Conservation (phyloP, 148 eudicot genomes). For the Nepenthes mirabilis region DNA sequence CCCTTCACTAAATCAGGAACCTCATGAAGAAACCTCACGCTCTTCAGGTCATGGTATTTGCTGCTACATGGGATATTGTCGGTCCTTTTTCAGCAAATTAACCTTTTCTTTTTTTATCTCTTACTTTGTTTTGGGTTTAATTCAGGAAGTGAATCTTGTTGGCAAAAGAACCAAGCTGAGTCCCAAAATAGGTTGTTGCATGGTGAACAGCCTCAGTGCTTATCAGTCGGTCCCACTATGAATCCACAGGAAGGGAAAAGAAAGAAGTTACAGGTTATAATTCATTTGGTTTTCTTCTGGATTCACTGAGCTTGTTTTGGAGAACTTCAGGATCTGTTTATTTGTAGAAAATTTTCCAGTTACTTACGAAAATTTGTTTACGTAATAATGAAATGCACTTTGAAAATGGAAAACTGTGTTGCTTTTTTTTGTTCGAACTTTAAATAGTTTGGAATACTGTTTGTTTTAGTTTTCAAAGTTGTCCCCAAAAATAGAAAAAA, state of each 20-base stretch:
- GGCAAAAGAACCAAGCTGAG: conserved; percentile 10
- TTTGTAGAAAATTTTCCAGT: too few relatives aligned
- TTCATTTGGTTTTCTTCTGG: conserved; percentile 6
- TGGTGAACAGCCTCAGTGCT: conserved; percentile 11
- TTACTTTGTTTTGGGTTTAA: conserved; percentile 1
- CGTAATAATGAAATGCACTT: too few relatives aligned
- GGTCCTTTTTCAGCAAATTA: not conserved
- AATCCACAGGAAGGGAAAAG: conserved; percentile 27
- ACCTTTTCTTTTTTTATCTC: not conserved
- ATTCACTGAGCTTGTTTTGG: not conserved
- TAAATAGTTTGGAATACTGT: too few relatives aligned
- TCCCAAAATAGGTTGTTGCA: conserved; percentile 3
- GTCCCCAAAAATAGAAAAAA: too few relatives aligned
- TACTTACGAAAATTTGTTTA: too few relatives aligned
- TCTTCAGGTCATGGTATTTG: conserved; percentile 6
- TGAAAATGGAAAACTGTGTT: too few relatives aligned
- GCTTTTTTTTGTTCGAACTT: too few relatives aligned
- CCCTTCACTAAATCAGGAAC: conserved; percentile 19
- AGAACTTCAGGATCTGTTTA: not conserved
- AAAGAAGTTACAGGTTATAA: conserved; percentile 35
- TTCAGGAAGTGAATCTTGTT: conserved; percentile 20
- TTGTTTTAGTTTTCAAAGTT: too few relatives aligned
- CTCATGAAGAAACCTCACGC: conserved; percentile 19
- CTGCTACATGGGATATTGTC: not conserved
- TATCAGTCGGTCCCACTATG: conserved; percentile 5